phyloP scores from a whole-genome alignment of 305 asterid genomes.

The Andrographis paniculata region DNA sequence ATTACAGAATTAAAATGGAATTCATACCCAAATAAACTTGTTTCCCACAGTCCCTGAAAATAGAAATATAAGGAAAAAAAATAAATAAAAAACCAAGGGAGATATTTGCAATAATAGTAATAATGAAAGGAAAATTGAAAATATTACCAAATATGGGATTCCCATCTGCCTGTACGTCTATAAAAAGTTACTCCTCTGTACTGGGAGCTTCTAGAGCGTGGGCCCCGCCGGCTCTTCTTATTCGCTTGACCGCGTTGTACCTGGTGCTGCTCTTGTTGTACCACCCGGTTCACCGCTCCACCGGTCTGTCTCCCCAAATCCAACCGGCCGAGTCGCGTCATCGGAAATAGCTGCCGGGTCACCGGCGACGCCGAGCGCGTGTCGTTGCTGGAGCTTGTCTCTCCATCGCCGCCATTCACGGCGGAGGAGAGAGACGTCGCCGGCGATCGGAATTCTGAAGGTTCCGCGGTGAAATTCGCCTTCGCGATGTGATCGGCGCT shows the following conservation, averaged over 20 bases:
- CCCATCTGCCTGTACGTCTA: constrained; percentile 90
- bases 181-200: constrained; percentile 85
- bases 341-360: constrained; percentile 67
- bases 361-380: constrained; percentile 20
- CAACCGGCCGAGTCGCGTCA: constrained; percentile 25
- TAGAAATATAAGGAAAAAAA: no score
- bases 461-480: no score
- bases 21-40: constrained; percentile 73
- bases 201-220: constrained; percentile 78
- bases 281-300: constrained; percentile 13
- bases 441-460: no score
- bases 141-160: constrained; percentile 64
- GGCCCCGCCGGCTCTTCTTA: constrained; percentile 75
- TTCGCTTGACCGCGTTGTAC: constrained; percentile 32
- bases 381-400: constrained; percentile 47
- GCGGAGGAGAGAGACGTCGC: constrained; percentile 46
- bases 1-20: constrained; percentile 4
- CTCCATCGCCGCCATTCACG: constrained; percentile 34
- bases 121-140: neutral
- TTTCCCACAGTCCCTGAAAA: constrained; percentile 83
- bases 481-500: constrained; percentile 27
- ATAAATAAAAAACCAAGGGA: no score
- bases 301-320: constrained; percentile 16
- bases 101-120: no score
- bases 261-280: constrained; percentile 32